These are phyloP conservation scores for Podila verticillata DNA, from an alignment of 192 early-diverging fungal species.

Conservation along the genomic window DNA sequence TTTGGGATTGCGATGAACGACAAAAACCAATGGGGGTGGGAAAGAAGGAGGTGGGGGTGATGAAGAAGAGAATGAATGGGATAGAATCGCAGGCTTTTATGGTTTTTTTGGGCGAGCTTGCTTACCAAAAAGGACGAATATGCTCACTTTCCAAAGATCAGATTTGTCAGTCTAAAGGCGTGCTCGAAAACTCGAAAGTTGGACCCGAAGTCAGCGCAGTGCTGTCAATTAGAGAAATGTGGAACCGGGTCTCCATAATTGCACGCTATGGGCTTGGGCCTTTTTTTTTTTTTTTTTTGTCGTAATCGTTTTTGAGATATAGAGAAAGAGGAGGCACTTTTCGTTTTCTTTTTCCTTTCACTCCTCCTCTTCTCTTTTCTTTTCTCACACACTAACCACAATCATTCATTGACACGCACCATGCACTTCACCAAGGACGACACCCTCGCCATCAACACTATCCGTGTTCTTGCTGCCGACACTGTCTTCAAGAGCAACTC, in stretches of 20 bases:
- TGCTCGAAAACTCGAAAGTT: too few relatives aligned
- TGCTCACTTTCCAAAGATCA: not conserved
- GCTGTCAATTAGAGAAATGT: too few relatives aligned
- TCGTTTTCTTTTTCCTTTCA: not conserved
- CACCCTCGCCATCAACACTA: constrained; percentile 79
- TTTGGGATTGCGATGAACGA: constrained; percentile 26
- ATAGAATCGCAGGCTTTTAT: not conserved
- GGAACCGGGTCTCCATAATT: too few relatives aligned
- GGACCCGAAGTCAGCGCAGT: too few relatives aligned
- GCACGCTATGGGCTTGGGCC: too few relatives aligned
- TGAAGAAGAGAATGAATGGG: constrained; percentile 4
- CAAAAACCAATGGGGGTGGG: not conserved
- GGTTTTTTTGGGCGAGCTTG: not conserved
- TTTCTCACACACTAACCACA: not conserved
- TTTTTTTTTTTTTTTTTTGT: too few relatives aligned
- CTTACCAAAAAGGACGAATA: not conserved
- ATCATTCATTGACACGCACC: not conserved
- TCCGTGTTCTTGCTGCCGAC: constrained; percentile 90
- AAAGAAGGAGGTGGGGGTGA: not conserved
- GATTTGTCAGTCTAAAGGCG: constrained; percentile 38
- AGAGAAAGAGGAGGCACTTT: not conserved
- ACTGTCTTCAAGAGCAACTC: constrained; percentile 89
- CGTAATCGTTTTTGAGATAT: too few relatives aligned
- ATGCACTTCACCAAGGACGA: constrained; percentile 39
- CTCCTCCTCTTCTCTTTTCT: not conserved